Evolutionary conservation across 805 yeast species (phyloP).

Genomic region (Cyberlindnera americana): DNA sequence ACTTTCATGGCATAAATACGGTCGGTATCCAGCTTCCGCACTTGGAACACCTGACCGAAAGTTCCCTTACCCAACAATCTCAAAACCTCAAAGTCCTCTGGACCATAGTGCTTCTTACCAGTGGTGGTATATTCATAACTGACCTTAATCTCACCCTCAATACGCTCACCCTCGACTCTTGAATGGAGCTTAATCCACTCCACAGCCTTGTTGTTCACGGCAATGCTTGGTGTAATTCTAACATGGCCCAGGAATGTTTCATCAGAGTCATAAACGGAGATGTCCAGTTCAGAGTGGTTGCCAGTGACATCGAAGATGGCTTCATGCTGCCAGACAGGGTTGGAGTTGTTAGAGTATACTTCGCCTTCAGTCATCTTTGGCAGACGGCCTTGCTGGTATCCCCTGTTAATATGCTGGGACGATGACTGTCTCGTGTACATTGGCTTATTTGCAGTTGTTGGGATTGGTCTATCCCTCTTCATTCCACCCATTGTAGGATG

Average conservation of each 20-base stretch:
- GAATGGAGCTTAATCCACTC: constrained; percentile 75
- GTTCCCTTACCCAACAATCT: constrained; percentile 94
- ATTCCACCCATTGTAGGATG: constrained; percentile 23
- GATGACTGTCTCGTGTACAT: constrained; percentile 43
- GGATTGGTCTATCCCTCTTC: constrained; percentile 15
- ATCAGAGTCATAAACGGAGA: constrained; percentile 88
- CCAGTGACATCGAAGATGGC: constrained; percentile 91
- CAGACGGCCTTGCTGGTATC: constrained; percentile 14
- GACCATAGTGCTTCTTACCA: constrained; percentile 78
- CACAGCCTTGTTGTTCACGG: constrained; percentile 35
- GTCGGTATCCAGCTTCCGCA: constrained; percentile 81
- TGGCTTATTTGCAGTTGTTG: constrained; percentile 29
- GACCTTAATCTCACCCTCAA: constrained; percentile 74
- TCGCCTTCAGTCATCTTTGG: constrained; percentile 11
- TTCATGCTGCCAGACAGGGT: constrained; percentile 90
- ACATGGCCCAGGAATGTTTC: constrained; percentile 88
- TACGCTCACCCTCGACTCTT: constrained; percentile 71
- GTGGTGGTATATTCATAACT: constrained; percentile 69
- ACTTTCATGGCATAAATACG: constrained; percentile 98
- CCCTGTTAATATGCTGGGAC: constrained; percentile 36
- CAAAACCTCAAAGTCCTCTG: constrained; percentile 90
- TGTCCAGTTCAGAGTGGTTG: constrained; percentile 75
- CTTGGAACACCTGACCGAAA: constrained; percentile 97
- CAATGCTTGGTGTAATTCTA: constrained; percentile 59
- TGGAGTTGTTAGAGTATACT: constrained; percentile 37